phyloP scores from a whole-genome alignment of 2,329 filamentous ascomycete species.

The Trichoderma sp. region DNA sequence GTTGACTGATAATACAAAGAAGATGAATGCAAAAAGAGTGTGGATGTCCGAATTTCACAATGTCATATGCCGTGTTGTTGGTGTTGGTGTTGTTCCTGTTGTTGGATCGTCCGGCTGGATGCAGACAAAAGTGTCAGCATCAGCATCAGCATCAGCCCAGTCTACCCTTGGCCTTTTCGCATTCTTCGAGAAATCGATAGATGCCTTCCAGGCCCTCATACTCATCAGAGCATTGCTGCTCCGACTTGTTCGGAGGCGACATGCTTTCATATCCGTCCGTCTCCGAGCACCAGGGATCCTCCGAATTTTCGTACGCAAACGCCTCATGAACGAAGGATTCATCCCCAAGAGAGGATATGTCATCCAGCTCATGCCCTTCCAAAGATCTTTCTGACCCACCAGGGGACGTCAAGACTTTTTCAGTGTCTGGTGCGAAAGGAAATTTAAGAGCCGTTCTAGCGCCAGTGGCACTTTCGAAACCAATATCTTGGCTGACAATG shows the following conservation, averaged over 20 bases:
- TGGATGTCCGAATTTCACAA: conserved; percentile 15
- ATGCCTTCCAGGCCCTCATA: conserved; percentile 57
- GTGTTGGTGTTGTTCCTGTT: neutral
- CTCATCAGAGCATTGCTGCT: conserved; percentile 44
- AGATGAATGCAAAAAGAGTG: conserved; percentile 12
- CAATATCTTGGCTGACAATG: conserved; percentile 69
- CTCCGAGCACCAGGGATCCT: conserved; percentile 49
- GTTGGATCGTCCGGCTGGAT: neutral
- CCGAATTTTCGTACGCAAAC: conserved; percentile 42
- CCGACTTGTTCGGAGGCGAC: conserved; percentile 47
- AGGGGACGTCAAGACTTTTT: conserved; percentile 43
- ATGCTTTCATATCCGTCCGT: conserved; percentile 49
- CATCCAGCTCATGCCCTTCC: conserved; percentile 41
- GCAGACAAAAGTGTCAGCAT: conserved; percentile 5
- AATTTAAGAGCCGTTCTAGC: conserved; percentile 75
- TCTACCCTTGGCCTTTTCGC: conserved; percentile 43
- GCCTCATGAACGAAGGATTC: conserved; percentile 39
- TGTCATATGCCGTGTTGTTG: conserved; percentile 9
- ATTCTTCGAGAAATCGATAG: conserved; percentile 57
- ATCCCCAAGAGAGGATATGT: conserved; percentile 34
- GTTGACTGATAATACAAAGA: conserved; percentile 7
- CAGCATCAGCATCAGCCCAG: conserved; percentile 28
- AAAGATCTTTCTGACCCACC: conserved; percentile 48
- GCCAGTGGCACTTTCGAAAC: conserved; percentile 66
- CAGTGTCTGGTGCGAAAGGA: conserved; percentile 69